Base-by-base conservation (phyloP, 208 protist genomes). In the Trichomonas vaginalis region DNA sequence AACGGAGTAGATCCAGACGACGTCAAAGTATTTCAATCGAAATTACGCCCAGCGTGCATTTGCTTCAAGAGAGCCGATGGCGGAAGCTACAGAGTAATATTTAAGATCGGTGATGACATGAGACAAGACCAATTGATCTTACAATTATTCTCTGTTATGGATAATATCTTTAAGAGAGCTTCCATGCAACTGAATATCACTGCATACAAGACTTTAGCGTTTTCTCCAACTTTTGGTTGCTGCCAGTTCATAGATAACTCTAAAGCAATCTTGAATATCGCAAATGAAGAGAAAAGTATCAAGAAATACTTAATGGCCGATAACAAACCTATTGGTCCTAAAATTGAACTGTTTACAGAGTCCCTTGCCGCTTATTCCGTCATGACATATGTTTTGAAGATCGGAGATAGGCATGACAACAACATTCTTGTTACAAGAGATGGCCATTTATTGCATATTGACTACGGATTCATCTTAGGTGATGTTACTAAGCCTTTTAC, bases 381-480 rank as follows among this genome's bases (percentile, higher is more conserved):
- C 35, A 98, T 99, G 96, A 99, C 98, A 8, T 99, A 98, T 96
- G 98, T 99, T 49, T 96, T 99, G 0, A 98, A 98, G 39, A 98
- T 99, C 95, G 99, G 99, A 39, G 99, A 99, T 97, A 86, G 98
- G 35, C 98, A 98, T 96, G 95, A 97, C 47, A 96, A 97, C 51
- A 97, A 97, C 47, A 82, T 97, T n/a, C 46, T 97, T 12, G 40
- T 97, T 0, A 97, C 88, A 35, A 0, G 40, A 61, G 79, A 97
- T 45, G 98, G 99, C 39, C 97, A 98, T 48, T 96, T 99, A 51
- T 98, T 99, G 95, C 99, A 99, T 96, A 99, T 99, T 96, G 99
- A 99, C 97, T 99, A 99, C 97, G 98, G 98, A 17, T 99, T 98
- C 96, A 99, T 99, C 95, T 96, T 99, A 27, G 99, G 99, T 47